phyloP scores from a whole-genome alignment of 2,329 filamentous ascomycete species.

The Dactylellina drechsleri region DNA sequence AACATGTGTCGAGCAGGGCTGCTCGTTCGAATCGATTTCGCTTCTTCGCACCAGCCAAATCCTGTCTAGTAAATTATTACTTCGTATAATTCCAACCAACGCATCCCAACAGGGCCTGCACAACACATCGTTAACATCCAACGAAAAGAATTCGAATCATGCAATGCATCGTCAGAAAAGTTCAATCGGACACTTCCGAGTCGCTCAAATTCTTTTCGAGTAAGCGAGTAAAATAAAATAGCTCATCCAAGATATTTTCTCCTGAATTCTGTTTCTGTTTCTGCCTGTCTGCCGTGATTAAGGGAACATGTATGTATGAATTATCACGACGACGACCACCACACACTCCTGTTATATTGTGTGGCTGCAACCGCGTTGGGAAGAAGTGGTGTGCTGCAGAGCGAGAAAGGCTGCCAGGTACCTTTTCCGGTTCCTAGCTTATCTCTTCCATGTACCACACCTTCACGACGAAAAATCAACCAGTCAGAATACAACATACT shows the following conservation, averaged over 20 bases:
- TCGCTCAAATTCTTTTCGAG: neutral
- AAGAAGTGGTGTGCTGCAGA: neutral
- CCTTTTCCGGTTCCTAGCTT: slow-evolving; percentile 10
- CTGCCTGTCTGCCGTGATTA: slow-evolving; percentile 1
- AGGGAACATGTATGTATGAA: neutral
- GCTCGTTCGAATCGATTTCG: too few species aligned
- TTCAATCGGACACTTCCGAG: slow-evolving; percentile 5
- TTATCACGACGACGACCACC: neutral
- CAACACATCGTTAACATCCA: slow-evolving; percentile 1
- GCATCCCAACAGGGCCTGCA: neutral
- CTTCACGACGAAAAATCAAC: slow-evolving; percentile 4
- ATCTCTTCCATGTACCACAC: slow-evolving; percentile 18
- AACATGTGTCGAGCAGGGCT: neutral
- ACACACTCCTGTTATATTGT: neutral
- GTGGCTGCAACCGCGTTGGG: slow-evolving; percentile 7
- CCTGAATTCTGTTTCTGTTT: neutral
- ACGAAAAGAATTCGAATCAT: too few species aligned
- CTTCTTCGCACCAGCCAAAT: too few species aligned
- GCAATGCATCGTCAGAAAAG: neutral
- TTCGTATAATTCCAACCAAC: neutral
- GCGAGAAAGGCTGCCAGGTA: neutral
- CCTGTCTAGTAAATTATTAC: too few species aligned
- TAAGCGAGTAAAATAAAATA: slow-evolving; percentile 1
- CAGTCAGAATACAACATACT: slow-evolving; percentile 18
- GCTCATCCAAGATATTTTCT: slow-evolving; percentile 2